Base-by-base conservation (phyloP, 805 yeast species). In the Tetrapisispora arboricola region DNA sequence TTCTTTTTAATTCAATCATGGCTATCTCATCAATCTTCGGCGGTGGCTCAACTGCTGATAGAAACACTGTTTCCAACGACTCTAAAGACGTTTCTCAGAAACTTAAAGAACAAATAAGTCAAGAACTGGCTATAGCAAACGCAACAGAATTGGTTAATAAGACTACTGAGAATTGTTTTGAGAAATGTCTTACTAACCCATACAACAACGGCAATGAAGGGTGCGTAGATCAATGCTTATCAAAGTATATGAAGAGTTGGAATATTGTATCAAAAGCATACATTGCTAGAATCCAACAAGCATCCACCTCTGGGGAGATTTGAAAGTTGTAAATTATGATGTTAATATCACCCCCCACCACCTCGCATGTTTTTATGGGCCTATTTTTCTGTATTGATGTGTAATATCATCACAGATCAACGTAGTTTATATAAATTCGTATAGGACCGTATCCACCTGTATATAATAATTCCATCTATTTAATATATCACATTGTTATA, bases 171-270 rank as follows among this genome's bases (percentile, higher is more conserved):
- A 83, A 84, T 67, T 88, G 96, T 61, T 88, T 83, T 60, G 81
- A 80, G 37, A 75, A 78, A 59, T 88, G 96, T 63, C 68, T 84
- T 37, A 61, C 61, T 13, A 69, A 68, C 32, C 95, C 95, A 15
- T 75, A 76, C 30, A 53, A 71, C 17, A 49, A 67, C 2, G 70
- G 65, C 6, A 86, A 87, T 53, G 75, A 75, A 42, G 63, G 62
- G 22, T 87, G 96, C 64, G 72, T 84, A 36, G 75, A 71, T 44
- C 81, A 79, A 59, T 88, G 97, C 60, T 71, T 83, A 51, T 79
- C 81, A 48, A 88, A 85, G 65, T 88, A 84, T 63, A 80, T 87
- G 90, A 75, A 82, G 60, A 78, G 94, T 26, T 88, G 96, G 96
- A 86, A 87, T 53, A 69, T 80, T 41, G 71, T 88, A 32, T 84